phyloP scores from a whole-genome alignment of 768 basidiomycete genomes.

The Trametes villosa region DNA sequence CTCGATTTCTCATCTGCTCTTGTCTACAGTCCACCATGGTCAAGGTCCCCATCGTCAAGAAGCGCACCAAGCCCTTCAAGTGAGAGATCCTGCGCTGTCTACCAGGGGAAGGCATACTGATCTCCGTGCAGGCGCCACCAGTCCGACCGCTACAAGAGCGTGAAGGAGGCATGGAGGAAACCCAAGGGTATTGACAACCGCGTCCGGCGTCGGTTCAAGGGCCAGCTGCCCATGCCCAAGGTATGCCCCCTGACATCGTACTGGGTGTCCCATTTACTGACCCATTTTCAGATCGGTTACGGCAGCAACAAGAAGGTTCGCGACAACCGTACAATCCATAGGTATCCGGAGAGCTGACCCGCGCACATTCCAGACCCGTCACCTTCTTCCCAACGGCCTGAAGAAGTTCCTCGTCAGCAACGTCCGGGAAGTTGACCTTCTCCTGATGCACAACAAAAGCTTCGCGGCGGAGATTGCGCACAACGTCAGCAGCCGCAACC shows the following conservation, averaged over 20 bases:
- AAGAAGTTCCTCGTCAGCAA: constrained; percentile 97
- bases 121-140: constrained; percentile 85
- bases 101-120: constrained; percentile 5
- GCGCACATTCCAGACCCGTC: constrained; percentile 68
- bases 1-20: constrained; percentile 4
- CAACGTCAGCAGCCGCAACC: constrained; percentile 94
- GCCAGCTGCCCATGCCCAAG: constrained; percentile 96
- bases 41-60: constrained; percentile 84
- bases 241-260: constrained; percentile 45
- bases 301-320: constrained; percentile 83
- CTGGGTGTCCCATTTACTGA: neutral
- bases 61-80: constrained; percentile 98
- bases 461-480: constrained; percentile 97
- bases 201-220: constrained; percentile 93
- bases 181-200: constrained; percentile 99
- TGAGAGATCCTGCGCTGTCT: constrained; percentile 42
- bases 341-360: neutral
- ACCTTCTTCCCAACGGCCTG: constrained; percentile 93
- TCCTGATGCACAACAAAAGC: constrained; percentile 97
- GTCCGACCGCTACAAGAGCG: constrained; percentile 95
- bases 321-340: too few relatives aligned
- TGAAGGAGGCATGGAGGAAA: constrained; percentile 99
- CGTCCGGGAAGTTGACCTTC: constrained; percentile 89
- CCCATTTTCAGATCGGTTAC: constrained; percentile 67
- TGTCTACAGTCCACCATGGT: constrained; percentile 45